Base-by-base conservation (phyloP, 768 basidiomycete species). In the Amylocystis lapponica region DNA sequence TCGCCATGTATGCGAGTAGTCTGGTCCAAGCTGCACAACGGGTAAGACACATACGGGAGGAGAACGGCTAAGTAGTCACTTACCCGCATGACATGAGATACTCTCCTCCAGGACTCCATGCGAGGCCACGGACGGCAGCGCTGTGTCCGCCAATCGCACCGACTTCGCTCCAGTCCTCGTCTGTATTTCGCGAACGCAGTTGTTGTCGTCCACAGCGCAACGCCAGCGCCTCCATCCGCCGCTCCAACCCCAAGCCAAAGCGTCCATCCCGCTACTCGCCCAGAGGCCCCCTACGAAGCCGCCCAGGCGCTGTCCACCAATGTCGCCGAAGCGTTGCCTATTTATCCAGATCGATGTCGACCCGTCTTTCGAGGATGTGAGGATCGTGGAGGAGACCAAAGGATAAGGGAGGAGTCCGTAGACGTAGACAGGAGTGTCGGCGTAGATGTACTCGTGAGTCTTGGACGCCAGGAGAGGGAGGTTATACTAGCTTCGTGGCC, bases 401-500 rank as follows among this genome's bases (percentile, higher is more conserved):
- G 64, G 47, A 98, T 98, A 21, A 98, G 60, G 7, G 94, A 97
- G 16, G 94, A 95, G 63, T 99, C 96, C 2, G 89, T 85, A 1
- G 96, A 95, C 5, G 91, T 86, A 10, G 93, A 94, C n/a, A 98
- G 70, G 5, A 98, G 73, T 0, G 78, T 81, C 3, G 72, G 72
- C 3, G 55, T 52, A 7, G 46, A 20, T 7, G 35, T 26, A 11
- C 65, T 55, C 5, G 49, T 25, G 1, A 47, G 27, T 19, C 57
- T 56, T 1, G 84, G 79, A 10, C 83, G 72, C 92, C 94, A 99
- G 26, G 81, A 69, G n/a, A 98, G 61, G 25, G 83, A 86, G 0
- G 95, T 96, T 21, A 99, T 69, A 21, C 87, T 88, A 5, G 85
- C 86, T 67, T 99, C 96, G 55, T 99, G 96, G n/a, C 96, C 95